Evolutionary conservation across 768 basidiomycete species (phyloP).

Genomic region (Cystobasidium tubakii): DNA sequence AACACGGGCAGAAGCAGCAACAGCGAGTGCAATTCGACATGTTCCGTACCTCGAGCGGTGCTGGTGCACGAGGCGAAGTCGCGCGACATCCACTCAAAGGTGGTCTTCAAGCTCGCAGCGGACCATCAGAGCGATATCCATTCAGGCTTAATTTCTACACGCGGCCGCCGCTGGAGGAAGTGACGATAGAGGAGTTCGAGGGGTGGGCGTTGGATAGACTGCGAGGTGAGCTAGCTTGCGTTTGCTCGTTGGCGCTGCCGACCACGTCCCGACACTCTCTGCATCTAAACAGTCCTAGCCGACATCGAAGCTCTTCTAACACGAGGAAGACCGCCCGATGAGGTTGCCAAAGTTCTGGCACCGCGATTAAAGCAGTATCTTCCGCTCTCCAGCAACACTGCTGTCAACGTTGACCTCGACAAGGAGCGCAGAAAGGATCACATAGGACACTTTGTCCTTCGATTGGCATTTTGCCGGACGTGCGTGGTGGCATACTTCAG

Average conservation of each 20-base stretch:
- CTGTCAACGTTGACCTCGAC: slow-evolving; percentile 54
- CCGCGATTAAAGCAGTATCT: slow-evolving; percentile 69
- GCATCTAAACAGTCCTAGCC: slow-evolving; percentile 57
- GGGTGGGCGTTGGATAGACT: slow-evolving; percentile 79
- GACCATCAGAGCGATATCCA: slow-evolving; percentile 53
- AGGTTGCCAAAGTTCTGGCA: slow-evolving; percentile 62
- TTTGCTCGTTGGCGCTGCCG: not conserved
- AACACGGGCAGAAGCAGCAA: too few relatives aligned
- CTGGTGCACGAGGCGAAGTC: slow-evolving; percentile 14
- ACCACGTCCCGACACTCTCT: slow-evolving; percentile 31
- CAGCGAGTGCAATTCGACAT: not conserved
- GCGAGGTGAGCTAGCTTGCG: slow-evolving; percentile 50
- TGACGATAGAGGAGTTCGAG: slow-evolving; percentile 94
- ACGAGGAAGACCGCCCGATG: slow-evolving; percentile 74
- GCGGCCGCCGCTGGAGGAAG: slow-evolving; percentile 72
- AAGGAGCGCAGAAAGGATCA: slow-evolving; percentile 73
- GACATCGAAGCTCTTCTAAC: slow-evolving; percentile 85
- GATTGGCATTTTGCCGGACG: slow-evolving; percentile 94
- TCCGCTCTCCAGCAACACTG: slow-evolving; percentile 60
- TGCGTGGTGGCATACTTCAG: slow-evolving; percentile 53
- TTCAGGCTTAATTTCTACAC: slow-evolving; percentile 66
- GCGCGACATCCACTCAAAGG: slow-evolving; percentile 13
- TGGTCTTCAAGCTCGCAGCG: slow-evolving; percentile 7
- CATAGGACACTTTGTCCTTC: slow-evolving; percentile 83
- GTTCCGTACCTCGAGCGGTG: slow-evolving; percentile 12